Evolutionary conservation across 345 rosid species (phyloP).

Genomic region (Gossypium bickii): DNA sequence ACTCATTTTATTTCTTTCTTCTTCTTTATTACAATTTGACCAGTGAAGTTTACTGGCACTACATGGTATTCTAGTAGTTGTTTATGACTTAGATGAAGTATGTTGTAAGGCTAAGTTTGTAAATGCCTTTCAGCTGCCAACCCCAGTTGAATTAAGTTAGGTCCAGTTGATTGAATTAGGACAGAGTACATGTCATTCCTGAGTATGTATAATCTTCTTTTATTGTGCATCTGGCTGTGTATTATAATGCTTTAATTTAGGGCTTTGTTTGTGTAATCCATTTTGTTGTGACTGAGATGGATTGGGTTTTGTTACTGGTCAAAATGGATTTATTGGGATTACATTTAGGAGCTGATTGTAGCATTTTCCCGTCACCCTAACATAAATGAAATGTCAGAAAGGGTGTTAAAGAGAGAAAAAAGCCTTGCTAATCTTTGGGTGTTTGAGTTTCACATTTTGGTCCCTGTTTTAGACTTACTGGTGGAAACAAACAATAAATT

Average conservation of each 20-base stretch:
- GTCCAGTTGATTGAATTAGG: conserved; percentile 3
- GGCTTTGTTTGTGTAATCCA: neutral
- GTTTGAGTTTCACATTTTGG: neutral
- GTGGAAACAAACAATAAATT: conserved; percentile 8
- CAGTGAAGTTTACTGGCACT: neutral
- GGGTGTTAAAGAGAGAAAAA: neutral
- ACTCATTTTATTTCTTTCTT: neutral
- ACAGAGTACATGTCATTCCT: neutral
- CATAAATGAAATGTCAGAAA: neutral
- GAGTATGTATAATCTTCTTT: neutral
- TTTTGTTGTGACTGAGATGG: neutral
- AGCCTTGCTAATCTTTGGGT: neutral
- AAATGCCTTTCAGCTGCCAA: conserved; percentile 9
- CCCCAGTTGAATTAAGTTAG: neutral
- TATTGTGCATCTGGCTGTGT: neutral
- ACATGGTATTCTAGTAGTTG: neutral
- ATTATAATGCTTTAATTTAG: neutral
- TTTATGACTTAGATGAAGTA: neutral
- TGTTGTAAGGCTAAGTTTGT: neutral
- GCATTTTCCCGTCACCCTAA: neutral
- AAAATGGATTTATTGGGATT: neutral
- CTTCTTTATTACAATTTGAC: neutral
- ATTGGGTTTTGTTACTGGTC: neutral
- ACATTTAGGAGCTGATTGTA: neutral
- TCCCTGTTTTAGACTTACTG: neutral